Evolutionary conservation across 306 rosid species (phyloP).

Genomic region (Quillaja saponaria): DNA sequence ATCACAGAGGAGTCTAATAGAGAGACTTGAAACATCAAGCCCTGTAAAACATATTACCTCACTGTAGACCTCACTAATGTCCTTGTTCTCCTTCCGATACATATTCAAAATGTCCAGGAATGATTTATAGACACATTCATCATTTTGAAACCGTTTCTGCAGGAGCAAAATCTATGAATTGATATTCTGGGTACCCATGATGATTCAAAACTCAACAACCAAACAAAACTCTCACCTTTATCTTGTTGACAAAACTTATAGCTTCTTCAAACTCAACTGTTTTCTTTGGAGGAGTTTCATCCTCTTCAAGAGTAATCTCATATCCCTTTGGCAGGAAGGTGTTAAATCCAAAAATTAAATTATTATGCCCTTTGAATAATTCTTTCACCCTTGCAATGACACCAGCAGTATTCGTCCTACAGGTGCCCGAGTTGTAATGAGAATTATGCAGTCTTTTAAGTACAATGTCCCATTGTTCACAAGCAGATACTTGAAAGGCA

Average conservation of each 20-base stretch:
- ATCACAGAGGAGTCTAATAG: neutral
- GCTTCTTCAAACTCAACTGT: slow-evolving; percentile 96
- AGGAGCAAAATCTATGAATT: slow-evolving; percentile 26
- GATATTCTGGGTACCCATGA: slow-evolving; percentile 10
- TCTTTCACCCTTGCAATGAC: slow-evolving; percentile 96
- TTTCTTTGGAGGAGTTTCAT: slow-evolving; percentile 78
- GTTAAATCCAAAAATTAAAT: slow-evolving; percentile 93
- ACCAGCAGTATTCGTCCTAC: slow-evolving; percentile 88
- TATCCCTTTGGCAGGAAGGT: slow-evolving; percentile 95
- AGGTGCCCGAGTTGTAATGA: slow-evolving; percentile 31
- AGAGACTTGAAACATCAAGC: neutral
- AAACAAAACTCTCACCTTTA: slow-evolving; percentile 63
- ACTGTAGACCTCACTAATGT: slow-evolving; percentile 77
- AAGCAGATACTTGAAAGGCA: slow-evolving; percentile 13
- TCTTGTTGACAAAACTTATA: slow-evolving; percentile 93
- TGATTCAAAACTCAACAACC: slow-evolving; percentile 11
- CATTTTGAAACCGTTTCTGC: slow-evolving; percentile 88
- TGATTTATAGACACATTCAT: slow-evolving; percentile 86
- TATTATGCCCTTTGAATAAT: slow-evolving; percentile 84
- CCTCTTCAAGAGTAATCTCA: slow-evolving; percentile 89
- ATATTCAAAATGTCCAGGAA: slow-evolving; percentile 92
- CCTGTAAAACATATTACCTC: slow-evolving; percentile 57
- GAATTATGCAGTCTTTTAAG: slow-evolving; percentile 22
- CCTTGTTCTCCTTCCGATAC: slow-evolving; percentile 98
- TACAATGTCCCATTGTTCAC: slow-evolving; percentile 13